phyloP scores from a whole-genome alignment of 2,329 filamentous ascomycete genomes.

The Scytalidium lignicola region DNA sequence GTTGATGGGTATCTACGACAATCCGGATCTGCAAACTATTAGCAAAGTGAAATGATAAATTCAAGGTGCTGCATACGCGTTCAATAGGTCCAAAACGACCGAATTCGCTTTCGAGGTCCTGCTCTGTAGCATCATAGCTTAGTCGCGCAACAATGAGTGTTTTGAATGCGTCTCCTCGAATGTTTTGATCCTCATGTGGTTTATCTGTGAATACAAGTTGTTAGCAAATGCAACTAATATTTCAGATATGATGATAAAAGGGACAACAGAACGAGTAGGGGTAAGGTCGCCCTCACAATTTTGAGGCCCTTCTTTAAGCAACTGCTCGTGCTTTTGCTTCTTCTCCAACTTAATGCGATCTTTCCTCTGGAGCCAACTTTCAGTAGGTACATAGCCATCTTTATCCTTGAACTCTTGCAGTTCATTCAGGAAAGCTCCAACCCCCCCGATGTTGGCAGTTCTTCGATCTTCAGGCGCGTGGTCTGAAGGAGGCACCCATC shows the following conservation, averaged over 20 bases:
- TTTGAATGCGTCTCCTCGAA: constrained; percentile 89
- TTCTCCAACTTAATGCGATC: constrained; percentile 82
- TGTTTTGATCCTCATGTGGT: constrained; percentile 77
- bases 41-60: constrained; percentile 8
- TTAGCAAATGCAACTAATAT: constrained; percentile 13
- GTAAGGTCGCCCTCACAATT: constrained; percentile 25
- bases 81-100: constrained; percentile 91
- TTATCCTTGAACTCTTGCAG: constrained; percentile 74
- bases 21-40: constrained; percentile 67
- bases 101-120: constrained; percentile 91
- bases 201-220: constrained; percentile 53
- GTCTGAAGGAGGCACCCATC: constrained; percentile 81
- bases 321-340: constrained; percentile 58
- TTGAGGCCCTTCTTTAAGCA: constrained; percentile 24
- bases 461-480: constrained; percentile 76
- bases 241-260: constrained; percentile 10
- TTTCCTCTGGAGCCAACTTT: constrained; percentile 87
- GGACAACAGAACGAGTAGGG: constrained; percentile 19
- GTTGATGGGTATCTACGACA: constrained; percentile 68
- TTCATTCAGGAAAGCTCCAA: constrained; percentile 70
- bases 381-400: constrained; percentile 72
- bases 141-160: constrained; percentile 89
- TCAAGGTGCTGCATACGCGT: constrained; percentile 52
- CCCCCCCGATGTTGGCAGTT: constrained; percentile 66
- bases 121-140: constrained; percentile 81